Percentiles rank a stretch among this genome's conserved stretches.
These are phyloP conservation scores for Leccinum olivaceopallidum DNA, from an alignment of 768 basidiomycete species.

Conservation along the genomic window DNA sequence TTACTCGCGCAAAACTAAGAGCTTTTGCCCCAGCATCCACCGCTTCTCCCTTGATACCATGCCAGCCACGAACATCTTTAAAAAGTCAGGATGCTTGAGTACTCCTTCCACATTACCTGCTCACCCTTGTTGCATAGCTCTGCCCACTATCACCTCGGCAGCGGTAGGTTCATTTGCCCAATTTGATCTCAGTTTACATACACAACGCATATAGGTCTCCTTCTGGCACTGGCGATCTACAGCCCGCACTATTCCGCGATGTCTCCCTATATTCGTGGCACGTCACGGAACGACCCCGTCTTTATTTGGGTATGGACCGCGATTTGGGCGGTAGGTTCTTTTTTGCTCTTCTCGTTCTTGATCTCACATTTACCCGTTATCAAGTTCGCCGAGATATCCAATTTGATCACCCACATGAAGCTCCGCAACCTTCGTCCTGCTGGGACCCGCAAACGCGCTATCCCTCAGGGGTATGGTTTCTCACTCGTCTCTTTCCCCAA, in stretches of 20 bases:
- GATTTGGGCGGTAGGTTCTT: slow-evolving; percentile 70
- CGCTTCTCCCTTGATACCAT: slow-evolving; percentile 95
- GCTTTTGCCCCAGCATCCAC: slow-evolving; percentile 62
- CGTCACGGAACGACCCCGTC: slow-evolving; percentile 59
- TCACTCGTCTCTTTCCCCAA: slow-evolving; percentile 86
- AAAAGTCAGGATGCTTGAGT: slow-evolving; percentile 62
- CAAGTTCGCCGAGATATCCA: slow-evolving; percentile 84
- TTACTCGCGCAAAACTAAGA: slow-evolving; percentile 2
- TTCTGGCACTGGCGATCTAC: slow-evolving; percentile 81
- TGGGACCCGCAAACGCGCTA: slow-evolving; percentile 75
- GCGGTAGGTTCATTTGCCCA: slow-evolving; percentile 40
- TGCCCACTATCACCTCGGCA: slow-evolving; percentile 83
- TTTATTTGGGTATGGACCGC: slow-evolving; percentile 69
- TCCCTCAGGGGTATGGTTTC: slow-evolving; percentile 94
- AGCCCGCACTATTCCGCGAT: slow-evolving; percentile 71
- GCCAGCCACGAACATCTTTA: slow-evolving; percentile 83
- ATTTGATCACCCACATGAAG: slow-evolving; percentile 79
- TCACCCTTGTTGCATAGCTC: slow-evolving; percentile 52
- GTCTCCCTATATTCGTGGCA: slow-evolving; percentile 61
- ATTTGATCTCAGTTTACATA: not conserved
- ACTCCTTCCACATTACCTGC: not conserved
- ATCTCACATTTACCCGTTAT: slow-evolving; percentile 1
- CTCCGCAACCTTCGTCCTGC: slow-evolving; percentile 82
- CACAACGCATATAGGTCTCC: slow-evolving; percentile 47
- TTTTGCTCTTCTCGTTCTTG: not conserved